phyloP scores from a whole-genome alignment of 164 flowering plant genomes.

The Aristolochia californica region DNA sequence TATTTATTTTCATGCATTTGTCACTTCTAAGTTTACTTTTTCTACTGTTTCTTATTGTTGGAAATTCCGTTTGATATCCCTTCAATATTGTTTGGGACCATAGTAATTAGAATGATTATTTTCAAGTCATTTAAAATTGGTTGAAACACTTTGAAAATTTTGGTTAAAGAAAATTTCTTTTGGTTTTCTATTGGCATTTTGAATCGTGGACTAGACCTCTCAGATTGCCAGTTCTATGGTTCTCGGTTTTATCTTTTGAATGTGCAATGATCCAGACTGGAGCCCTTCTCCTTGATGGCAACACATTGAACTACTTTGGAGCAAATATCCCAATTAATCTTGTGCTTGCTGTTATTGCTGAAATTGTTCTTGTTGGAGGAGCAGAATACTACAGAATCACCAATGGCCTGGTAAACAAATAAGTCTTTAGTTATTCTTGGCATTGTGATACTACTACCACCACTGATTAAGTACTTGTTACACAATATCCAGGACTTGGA shows the following conservation, averaged over 20 bases:
- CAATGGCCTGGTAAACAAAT: constrained; percentile 64
- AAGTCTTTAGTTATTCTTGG: neutral
- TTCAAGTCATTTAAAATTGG: too few species aligned
- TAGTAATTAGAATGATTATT: too few species aligned
- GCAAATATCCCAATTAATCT: constrained; percentile 96
- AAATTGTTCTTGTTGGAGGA: constrained; percentile 86
- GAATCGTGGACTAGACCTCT: neutral
- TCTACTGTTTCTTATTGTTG: too few species aligned
- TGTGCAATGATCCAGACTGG: constrained; percentile 62
- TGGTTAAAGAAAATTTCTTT: neutral
- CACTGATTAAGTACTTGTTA: neutral
- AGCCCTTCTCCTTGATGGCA: constrained; percentile 95
- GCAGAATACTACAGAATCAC: constrained; percentile 97
- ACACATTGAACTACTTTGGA: constrained; percentile 96
- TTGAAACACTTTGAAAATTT: neutral
- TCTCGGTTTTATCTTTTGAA: neutral
- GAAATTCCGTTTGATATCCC: too few species aligned
- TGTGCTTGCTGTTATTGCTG: constrained; percentile 69
- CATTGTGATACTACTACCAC: too few species aligned
- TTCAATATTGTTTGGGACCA: too few species aligned
- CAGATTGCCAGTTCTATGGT: neutral
- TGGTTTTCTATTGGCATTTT: neutral
- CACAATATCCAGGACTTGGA: constrained; percentile 44
- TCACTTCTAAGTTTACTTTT: too few species aligned
- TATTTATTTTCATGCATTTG: too few species aligned